Base-by-base conservation (phyloP, 768 basidiomycete genomes). In the Suillus occidentalis region DNA sequence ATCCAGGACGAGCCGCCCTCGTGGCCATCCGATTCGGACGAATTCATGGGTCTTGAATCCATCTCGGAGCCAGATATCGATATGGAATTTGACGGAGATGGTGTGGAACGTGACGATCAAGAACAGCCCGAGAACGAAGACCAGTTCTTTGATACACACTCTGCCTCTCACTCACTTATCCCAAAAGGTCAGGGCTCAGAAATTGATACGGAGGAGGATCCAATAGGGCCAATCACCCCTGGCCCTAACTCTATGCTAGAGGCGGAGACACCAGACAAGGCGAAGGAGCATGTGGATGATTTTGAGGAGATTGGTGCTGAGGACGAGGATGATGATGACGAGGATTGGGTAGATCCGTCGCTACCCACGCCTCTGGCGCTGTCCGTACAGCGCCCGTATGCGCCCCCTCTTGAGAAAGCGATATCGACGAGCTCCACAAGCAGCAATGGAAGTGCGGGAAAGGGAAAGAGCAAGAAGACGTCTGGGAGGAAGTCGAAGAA, bases 1-100 rank as follows among this genome's bases (percentile, higher is more conserved):
- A 84, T 98, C 5, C 92, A 93, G 66, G 90, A 95, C 47, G 93
- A 95, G 68, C 93, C 91, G 1, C 94, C 95, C 1, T 84, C 83
- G 6, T 97, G 95, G 94, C 84, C 87, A 8, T 84, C 75, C 0
- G 90, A 90, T 72, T 86, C 83, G 12, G 93, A 92, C 64, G 90
- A 90, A 64, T 76, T 71, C 47, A 87, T 91, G 79, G 92, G 89
- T 0, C 76, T 95, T 25, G 90, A 94, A 71, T 92, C 90, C 6
- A 87, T 97, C 28, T 95, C 92, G 10, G 94, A 89, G 67, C 86
- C 86, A 0, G 86, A 88, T 37, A 85, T 90, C 67, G 89, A 89
- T 57, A 75, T 87, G 68, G 86, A 87, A 59, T 70, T 77, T 57
- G 81, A 82, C 12, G 84, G 84, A 18, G 84, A 83, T 36, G 80